Percentiles rank a stretch among this genome's conserved stretches.
phyloP scores from a whole-genome alignment of 257 asterid genomes.

The Coffea eugenioides region DNA sequence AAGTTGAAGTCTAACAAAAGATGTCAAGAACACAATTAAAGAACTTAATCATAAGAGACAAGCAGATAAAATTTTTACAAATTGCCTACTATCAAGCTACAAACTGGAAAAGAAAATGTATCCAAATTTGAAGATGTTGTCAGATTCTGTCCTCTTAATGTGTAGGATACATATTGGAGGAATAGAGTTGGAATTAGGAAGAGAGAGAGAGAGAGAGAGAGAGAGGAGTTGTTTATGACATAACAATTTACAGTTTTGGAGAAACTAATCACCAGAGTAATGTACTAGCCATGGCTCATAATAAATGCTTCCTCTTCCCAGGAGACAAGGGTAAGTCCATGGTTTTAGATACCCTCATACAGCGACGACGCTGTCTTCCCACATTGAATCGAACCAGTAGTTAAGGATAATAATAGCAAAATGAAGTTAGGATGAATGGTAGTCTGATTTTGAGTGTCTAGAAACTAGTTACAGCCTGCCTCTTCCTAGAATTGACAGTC shows the following conservation, averaged over 20 bases:
- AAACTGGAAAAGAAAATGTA: no score
- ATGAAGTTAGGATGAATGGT: not conserved
- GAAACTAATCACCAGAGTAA: not conserved
- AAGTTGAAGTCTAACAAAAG: not conserved
- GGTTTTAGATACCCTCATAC: not conserved
- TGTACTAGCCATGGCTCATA: not conserved
- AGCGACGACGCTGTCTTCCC: not conserved
- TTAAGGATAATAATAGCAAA: no score
- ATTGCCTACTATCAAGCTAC: no score
- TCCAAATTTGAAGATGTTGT: no score
- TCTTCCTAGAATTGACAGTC: not conserved
- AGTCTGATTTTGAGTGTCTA: not conserved
- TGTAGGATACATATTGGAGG: no score
- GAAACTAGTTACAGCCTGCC: not conserved
- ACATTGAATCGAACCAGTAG: not conserved
- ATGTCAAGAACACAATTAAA: no score
- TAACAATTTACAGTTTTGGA: no score
- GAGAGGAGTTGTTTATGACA: not conserved
- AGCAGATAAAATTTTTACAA: no score
- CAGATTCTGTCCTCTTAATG: not conserved
- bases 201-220: no score
- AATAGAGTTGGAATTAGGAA: no score
- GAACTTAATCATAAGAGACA: not conserved
- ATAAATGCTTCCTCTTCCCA: not conserved
- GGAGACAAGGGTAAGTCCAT: not conserved